Base-by-base conservation (phyloP, 495 filamentous ascomycete species). In the Aspergillus indologenus region DNA sequence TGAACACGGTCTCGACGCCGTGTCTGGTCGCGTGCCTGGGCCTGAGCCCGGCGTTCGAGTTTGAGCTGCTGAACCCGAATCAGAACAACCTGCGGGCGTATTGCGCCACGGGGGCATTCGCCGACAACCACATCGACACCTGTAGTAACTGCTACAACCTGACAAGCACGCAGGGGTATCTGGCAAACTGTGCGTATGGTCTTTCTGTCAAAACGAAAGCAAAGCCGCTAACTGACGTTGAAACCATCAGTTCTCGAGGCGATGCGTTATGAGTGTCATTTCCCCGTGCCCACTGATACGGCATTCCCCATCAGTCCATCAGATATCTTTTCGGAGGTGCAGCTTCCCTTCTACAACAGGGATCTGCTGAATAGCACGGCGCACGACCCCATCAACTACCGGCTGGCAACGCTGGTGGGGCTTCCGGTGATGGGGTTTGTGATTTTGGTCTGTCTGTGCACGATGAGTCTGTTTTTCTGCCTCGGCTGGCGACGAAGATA, bases 241-340 rank as follows among this genome's bases (percentile, higher is more conserved):
- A 22, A 29, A 44, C 15, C 20, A 40, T 34, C 56, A 83, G 80
- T 81, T 65, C 68, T 83, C 56, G 75, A 79, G 65, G 70, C 79
- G 22, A 69, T 81, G 53, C 74, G 77, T 5, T 77, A 78, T 46
- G 78, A 79, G 57, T 83, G 80, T 67, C 71, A 79, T 53, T 78
- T 71, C 59, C 64, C 62, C 51, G 72, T 76, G 15, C 55, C 65
- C 17, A 62, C 68, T 0, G 68, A 70, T 18, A 47, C 58, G 17
- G 31, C 68, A 18, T 82, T 82, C 61, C 67, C 70, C 45, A 74
- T 83, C 53, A 63, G 56, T 26, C 72, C 80, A n/a, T 63, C 69
- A 0, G 58, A 71, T 19, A 78, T 83, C 49, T 83, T 83, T 67
- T 71, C 63, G 40, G 65, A 66, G 51, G 66, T 65, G 45, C 65